Percentiles rank a stretch among this genome's conserved stretches.
Conservation (phyloP, 768 basidiomycete species). For the Suillus subaureus region DNA sequence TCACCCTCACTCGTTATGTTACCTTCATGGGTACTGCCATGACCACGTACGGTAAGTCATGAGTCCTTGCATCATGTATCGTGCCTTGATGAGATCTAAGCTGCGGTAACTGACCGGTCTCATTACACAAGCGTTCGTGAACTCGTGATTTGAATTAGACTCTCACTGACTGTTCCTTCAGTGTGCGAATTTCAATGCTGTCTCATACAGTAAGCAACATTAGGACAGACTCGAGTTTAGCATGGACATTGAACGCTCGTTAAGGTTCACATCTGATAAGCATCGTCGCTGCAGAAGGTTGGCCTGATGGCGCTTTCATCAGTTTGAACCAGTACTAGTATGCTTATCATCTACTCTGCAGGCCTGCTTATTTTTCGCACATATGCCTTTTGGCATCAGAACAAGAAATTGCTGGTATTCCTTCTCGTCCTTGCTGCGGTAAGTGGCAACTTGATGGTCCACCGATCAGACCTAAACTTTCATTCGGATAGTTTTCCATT, state of each 20-base stretch:
- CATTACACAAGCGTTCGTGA: neutral
- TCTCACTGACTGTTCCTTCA: neutral
- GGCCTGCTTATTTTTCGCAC: too few relatives aligned
- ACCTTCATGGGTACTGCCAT: constrained; percentile 4
- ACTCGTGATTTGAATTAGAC: neutral
- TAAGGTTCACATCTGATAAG: constrained; percentile 9
- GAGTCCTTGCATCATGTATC: neutral
- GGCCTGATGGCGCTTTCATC: neutral
- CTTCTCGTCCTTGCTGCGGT: neutral
- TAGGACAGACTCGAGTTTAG: neutral
- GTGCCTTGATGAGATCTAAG: neutral
- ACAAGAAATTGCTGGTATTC: neutral
- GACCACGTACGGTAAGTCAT: neutral
- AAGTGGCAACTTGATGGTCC: neutral
- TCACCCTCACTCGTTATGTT: constrained; percentile 4
- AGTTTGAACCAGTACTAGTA: neutral
- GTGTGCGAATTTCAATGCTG: neutral
- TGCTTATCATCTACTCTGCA: too few relatives aligned
- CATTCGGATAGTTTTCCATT: neutral
- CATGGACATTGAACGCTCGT: neutral
- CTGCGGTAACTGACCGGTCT: neutral
- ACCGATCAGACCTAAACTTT: neutral
- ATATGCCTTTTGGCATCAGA: constrained; percentile 1
- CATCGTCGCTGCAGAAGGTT: constrained; percentile 9
- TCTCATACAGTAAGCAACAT: neutral